Base-by-base conservation (phyloP, 129 eudicot genomes). In the Cynara cardunculus region DNA sequence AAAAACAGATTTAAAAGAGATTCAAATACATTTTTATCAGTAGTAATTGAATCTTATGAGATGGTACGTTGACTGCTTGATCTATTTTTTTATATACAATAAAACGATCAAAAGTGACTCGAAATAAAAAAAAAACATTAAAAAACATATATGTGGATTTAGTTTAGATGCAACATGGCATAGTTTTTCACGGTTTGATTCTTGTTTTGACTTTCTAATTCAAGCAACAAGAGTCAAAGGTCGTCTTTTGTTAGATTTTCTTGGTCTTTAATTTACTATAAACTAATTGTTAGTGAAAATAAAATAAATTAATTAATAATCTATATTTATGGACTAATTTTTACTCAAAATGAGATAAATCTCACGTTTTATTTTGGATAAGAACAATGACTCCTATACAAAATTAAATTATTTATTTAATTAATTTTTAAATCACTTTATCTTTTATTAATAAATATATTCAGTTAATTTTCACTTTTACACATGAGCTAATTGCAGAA, bases 401-500 rank as follows among this genome's bases (percentile, higher is more conserved):
- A 74, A 27, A 18, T 61, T 73, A 6, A 64, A 7, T 39, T 35
- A 35, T 62, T 22, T 66, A n/a, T 22, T 5, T 37, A 61, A 72
- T 26, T 3, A 2, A 11, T 18, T 64, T 14, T 53, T 49, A 18
- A 25, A 10, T 22, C 46, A 71, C 61, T 28, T 75, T 76, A 69
- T 68, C 76, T 69, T 75, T 73, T 69, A 25, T 26, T 69, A 53
- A 82, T 53, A 11, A 53, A 32, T 69, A 76, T 56, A 82, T 11
- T 9, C 34, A 5, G 53, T 74, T 46, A 7, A 49, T 75, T 44
- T 27, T 34, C 65, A 56, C 65, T 70, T 76, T 75, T 76, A 76
- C 81, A 76, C 81, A 53, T 16, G 56, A 34, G 35, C 56, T 62
- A 76, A 82, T 75, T 82, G 85, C 81, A 69, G 59, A 76, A 69